These are phyloP conservation scores for Bidens hawaiensis DNA, from an alignment of 140 eudicot genomes.

Conservation along the genomic window DNA sequence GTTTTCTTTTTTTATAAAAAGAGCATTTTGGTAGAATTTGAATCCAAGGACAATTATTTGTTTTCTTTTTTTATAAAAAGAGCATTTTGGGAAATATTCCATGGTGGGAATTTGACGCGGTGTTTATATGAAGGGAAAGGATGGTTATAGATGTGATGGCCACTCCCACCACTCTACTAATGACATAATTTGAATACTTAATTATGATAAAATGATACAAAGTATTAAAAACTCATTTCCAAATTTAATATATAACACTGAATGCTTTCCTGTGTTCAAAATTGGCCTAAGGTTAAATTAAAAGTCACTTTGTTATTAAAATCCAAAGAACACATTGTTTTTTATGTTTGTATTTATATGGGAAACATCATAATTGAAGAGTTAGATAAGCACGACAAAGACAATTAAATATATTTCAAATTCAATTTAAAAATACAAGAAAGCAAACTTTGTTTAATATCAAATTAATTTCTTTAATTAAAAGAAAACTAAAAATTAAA, in stretches of 20 bases:
- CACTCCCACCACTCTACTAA: no score
- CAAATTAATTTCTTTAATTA: neutral
- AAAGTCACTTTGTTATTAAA: constrained; percentile 9
- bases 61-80: no score
- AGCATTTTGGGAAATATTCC: no score
- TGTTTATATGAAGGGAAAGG: no score
- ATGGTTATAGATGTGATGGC: no score
- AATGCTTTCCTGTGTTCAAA: neutral
- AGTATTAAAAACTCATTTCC: neutral
- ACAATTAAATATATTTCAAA: neutral
- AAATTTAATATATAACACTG: neutral
- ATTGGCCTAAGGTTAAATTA: neutral
- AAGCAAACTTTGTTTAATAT: neutral
- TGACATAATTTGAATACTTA: neutral
- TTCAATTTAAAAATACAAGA: constrained; percentile 1
- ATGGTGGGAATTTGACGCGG: no score
- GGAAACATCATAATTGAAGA: constrained; percentile 16
- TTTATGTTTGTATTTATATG: neutral
- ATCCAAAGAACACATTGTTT: constrained; percentile 10
- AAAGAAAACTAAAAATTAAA: neutral
- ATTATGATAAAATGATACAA: neutral
- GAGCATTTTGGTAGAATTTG: no score
- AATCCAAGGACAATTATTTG: no score
- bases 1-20: no score
- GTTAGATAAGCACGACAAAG: constrained; percentile 8